Base-by-base conservation (phyloP, 345 rosid species). In the Citrus inodora region DNA sequence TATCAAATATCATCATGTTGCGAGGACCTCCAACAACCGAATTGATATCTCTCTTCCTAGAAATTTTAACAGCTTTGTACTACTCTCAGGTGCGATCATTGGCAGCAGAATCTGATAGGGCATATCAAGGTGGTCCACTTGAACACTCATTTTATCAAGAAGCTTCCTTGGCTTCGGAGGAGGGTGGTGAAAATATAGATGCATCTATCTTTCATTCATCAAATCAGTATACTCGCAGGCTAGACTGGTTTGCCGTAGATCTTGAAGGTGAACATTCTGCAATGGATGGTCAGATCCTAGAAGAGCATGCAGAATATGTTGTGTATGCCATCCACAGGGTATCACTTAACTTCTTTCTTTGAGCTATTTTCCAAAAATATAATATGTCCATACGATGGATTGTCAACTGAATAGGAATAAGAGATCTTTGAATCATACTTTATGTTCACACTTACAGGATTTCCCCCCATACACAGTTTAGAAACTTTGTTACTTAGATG, bases 231-330 rank as follows among this genome's bases (percentile, higher is more conserved):
- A 70, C 78, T 51, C 83, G 84, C 76, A 89, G 85, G 84, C 81
- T 96, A 71, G 98, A 96, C 67, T 96, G 99, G 99, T 94, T 96
- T 85, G 88, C 98, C 51, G 99, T 94, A 82, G 99, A 96, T 89
- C 98, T 96, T 83, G 98, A 91, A 92, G 99, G 98, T 84, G 99
- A 96, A 88, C 97, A 92, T 88, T 96, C 99, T 80, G 99, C 99
- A 78, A 96, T 96, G 99, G 99, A 94, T 87, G 97, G 95, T 79
- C 95, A 81, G 80, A 92, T 96, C 82, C 97, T 96, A 74, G 93
- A 96, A 87, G 98, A 96, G 79, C 99, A 96, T 85, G 81, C 97
- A 51, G 98, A 96, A 88, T 96, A 94, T 89, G 99, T 96, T 81
- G 98, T 96, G 24, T 87, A 96, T 87, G 97, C 99, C 87, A 91